Percentiles rank a stretch among this genome's conserved stretches.
Evolutionary conservation across 1,284 basidiomycete species (phyloP).

Genomic region (Mrakiaceae sp.): DNA sequence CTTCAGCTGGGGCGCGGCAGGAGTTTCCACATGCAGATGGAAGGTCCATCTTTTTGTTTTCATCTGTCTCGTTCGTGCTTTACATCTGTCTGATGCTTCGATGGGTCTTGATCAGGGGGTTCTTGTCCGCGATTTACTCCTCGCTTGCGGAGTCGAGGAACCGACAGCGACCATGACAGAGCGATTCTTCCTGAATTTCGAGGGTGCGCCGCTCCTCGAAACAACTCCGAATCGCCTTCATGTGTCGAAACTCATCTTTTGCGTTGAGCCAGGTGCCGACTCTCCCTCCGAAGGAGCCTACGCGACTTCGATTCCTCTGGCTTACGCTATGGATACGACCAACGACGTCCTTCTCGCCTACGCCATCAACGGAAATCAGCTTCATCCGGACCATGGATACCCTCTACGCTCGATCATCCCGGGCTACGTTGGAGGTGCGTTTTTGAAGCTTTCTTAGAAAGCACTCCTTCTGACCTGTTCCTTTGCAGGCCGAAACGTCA

Average conservation of each 20-base stretch:
- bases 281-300: slow-evolving; percentile 20
- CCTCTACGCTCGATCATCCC: slow-evolving; percentile 59
- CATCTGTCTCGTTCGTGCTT: too few species aligned
- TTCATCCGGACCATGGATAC: slow-evolving; percentile 54
- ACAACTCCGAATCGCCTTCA: too few species aligned
- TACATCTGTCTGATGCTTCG: too few species aligned
- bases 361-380: slow-evolving; percentile 49
- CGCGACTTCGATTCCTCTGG: slow-evolving; percentile 19
- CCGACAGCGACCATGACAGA: too few species aligned
- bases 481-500: slow-evolving; percentile 52
- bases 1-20: slow-evolving; percentile 19
- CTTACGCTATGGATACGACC: slow-evolving; percentile 17
- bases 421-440: slow-evolving; percentile 49
- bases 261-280: slow-evolving; percentile 14
- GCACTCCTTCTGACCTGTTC: background rate
- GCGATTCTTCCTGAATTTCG: too few species aligned
- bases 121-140: slow-evolving; percentile 17
- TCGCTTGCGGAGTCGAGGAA: slow-evolving; percentile 8
- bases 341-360: slow-evolving; percentile 21
- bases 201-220: too few species aligned
- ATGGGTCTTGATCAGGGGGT: slow-evolving; percentile 2
- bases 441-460: background rate
- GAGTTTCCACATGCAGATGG: slow-evolving; percentile 18
- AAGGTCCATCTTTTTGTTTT: background rate
- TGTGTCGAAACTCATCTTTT: too few species aligned